Conservation (phyloP, 2,329 filamentous ascomycete species). For the Exophiala sp. region DNA sequence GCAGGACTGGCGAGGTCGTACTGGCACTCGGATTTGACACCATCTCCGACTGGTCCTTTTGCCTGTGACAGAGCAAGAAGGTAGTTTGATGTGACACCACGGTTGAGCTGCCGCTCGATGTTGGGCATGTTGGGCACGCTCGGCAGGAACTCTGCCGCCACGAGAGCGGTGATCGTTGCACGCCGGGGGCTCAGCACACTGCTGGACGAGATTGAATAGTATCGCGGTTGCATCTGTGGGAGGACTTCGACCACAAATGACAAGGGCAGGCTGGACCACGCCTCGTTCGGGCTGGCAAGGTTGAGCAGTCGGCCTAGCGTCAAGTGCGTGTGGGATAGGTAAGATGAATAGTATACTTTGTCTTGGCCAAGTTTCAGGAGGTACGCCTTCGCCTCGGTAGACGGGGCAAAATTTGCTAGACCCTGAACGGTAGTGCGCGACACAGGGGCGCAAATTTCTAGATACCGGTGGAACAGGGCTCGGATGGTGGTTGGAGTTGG, state of each 20-base stretch:
- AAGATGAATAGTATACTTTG: neutral
- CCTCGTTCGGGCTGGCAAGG: conserved; percentile 66
- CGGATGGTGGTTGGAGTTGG: conserved; percentile 87
- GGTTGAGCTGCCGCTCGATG: neutral
- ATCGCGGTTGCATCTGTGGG: conserved; percentile 22
- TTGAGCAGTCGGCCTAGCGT: conserved; percentile 79
- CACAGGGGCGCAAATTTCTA: conserved; percentile 89
- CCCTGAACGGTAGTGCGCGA: conserved; percentile 83
- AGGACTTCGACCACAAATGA: conserved; percentile 21
- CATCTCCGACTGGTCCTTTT: neutral
- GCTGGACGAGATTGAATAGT: conserved; percentile 24
- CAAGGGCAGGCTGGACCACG: conserved; percentile 10
- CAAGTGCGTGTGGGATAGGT: conserved; percentile 39
- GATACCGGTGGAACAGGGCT: conserved; percentile 80
- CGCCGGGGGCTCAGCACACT: conserved; percentile 9
- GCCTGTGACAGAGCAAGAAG: conserved; percentile 4
- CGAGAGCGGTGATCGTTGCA: conserved; percentile 14
- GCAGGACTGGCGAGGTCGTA: conserved; percentile 8
- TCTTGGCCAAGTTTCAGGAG: conserved; percentile 46
- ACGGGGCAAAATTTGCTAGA: conserved; percentile 75
- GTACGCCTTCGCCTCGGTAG: conserved; percentile 69
- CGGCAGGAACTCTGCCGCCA: neutral
- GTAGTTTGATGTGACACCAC: conserved; percentile 14
- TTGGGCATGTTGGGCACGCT: no score
- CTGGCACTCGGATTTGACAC: neutral